These are phyloP conservation scores for Cutaneotrichosporon sp. DNA, from an alignment of 1,284 basidiomycete genomes.

Conservation along the genomic window DNA sequence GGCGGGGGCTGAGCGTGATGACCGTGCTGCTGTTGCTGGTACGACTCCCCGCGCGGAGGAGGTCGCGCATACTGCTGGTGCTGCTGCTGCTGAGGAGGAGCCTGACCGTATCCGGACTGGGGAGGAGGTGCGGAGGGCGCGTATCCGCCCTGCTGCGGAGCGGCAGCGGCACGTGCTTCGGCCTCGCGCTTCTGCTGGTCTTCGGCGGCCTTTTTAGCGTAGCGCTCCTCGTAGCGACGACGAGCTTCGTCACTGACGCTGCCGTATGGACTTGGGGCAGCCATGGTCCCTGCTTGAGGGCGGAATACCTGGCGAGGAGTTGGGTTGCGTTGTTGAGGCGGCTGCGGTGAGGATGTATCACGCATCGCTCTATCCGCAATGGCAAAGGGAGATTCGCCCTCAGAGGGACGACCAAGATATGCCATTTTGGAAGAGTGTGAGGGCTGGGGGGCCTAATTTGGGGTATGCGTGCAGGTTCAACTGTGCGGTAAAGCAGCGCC, in stretches of 20 bases:
- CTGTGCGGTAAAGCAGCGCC: too few relatives aligned
- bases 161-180: conserved; percentile 10
- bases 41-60: neutral
- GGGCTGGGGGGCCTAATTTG: too few relatives aligned
- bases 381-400: conserved; percentile 47
- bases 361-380: conserved; percentile 45
- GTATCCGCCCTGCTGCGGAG: conserved; percentile 9
- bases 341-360: conserved; percentile 40
- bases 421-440: conserved; percentile 15
- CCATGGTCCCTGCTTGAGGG: conserved; percentile 22
- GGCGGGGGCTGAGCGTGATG: neutral
- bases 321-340: conserved; percentile 39
- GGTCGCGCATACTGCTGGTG: conserved; percentile 5
- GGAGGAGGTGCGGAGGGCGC: conserved; percentile 1
- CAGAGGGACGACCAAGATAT: conserved; percentile 45
- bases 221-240: conserved; percentile 45
- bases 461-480: too few relatives aligned
- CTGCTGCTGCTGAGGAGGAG: conserved; percentile 13
- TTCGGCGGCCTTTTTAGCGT: conserved; percentile 38
- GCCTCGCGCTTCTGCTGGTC: conserved; percentile 25
- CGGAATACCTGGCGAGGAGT: conserved; percentile 20
- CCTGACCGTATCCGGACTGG: conserved; percentile 4
- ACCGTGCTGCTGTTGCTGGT: conserved; percentile 5
- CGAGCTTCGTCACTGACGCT: conserved; percentile 42
- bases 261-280: conserved; percentile 38